phyloP scores from a whole-genome alignment of 768 basidiomycete genomes.

The Boletus pseudopeckii region DNA sequence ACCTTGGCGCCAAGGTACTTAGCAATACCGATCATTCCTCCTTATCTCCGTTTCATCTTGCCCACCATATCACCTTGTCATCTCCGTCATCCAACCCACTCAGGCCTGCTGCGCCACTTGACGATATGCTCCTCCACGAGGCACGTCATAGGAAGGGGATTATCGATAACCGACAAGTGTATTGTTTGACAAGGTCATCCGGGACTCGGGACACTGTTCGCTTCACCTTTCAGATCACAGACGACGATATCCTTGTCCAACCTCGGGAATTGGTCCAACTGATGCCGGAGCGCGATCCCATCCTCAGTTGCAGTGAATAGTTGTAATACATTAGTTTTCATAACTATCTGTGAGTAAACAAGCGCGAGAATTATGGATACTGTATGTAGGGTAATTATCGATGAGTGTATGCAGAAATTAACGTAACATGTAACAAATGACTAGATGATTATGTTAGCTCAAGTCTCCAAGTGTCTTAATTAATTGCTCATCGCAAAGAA shows the following conservation, averaged over 20 bases:
- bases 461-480: neutral
- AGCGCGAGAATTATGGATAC: conserved; percentile 7
- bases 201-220: conserved; percentile 11
- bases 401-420: conserved; percentile 8
- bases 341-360: neutral
- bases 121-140: conserved; percentile 16
- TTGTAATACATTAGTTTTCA: conserved; percentile 7
- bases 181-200: conserved; percentile 30
- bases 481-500: conserved; percentile 15
- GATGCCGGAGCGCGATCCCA: neutral
- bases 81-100: conserved; percentile 17
- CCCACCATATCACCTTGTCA: conserved; percentile 40
- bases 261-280: neutral
- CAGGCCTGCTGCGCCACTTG: conserved; percentile 9
- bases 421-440: conserved; percentile 1
- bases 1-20: conserved; percentile 14
- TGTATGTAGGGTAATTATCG: conserved; percentile 20
- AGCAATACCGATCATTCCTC: conserved; percentile 8
- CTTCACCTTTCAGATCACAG: conserved; percentile 27
- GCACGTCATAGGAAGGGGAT: conserved; percentile 19
- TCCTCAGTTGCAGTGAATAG: neutral
- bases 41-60: conserved; percentile 31
- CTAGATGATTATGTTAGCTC: conserved; percentile 19
- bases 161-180: conserved; percentile 17
- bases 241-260: conserved; percentile 15